Conservation (phyloP, 73 alveolate species). For the Uronychia setigera region DNA sequence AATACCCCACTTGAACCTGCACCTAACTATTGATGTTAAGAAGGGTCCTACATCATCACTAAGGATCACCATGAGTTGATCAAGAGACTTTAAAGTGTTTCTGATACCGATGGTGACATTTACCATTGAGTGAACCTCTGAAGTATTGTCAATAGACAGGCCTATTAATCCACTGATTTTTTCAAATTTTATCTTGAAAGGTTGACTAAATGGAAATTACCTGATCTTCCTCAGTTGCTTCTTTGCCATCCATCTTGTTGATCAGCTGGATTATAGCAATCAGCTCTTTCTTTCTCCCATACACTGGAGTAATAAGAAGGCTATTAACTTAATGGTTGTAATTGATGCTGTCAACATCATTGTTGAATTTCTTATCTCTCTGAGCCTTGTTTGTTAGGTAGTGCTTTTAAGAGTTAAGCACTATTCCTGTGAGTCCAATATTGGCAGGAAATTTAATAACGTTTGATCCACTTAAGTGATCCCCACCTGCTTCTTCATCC, state of each 20-base stretch:
- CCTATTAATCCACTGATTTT: neutral
- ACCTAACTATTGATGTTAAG: neutral
- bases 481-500: neutral
- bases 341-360: neutral
- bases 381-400: constrained; percentile 4
- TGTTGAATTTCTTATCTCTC: neutral
- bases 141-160: neutral
- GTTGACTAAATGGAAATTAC: too few species aligned
- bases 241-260: neutral
- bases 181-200: neutral
- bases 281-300: neutral
- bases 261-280: neutral
- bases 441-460: neutral
- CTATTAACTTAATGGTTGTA: neutral
- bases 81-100: neutral
- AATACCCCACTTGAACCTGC: neutral
- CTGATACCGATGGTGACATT: neutral
- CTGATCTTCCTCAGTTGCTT: neutral
- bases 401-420: neutral
- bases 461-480: neutral
- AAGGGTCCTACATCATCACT: neutral
- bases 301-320: neutral
- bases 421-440: neutral
- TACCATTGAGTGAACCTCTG: neutral
- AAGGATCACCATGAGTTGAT: neutral